A percentile compares a stretch with the other conserved stretches of the same genome.
phyloP scores from a whole-genome alignment of 2,329 filamentous ascomycete genomes.

The Metarhizium sp. region DNA sequence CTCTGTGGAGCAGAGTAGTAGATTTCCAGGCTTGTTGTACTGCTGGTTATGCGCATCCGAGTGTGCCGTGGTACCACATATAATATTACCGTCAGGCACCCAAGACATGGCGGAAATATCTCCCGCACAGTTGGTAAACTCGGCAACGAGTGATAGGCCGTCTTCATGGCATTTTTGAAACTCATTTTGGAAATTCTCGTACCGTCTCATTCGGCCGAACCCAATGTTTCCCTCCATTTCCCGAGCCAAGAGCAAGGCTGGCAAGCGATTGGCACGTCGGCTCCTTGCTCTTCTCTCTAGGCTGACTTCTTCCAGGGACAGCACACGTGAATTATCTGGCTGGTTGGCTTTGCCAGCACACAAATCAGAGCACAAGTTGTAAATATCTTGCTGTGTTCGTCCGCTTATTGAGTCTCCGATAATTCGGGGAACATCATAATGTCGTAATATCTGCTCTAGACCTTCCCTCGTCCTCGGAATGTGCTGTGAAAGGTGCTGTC shows the following conservation, averaged over 20 bases:
- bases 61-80: constrained; percentile 55
- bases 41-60: constrained; percentile 55
- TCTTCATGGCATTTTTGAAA: constrained; percentile 41
- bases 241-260: constrained; percentile 36
- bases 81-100: constrained; percentile 42
- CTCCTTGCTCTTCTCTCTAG: constrained; percentile 7
- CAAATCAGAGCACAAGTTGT: constrained; percentile 23
- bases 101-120: constrained; percentile 51
- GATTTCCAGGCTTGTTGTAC: constrained; percentile 56
- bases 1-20: constrained; percentile 43
- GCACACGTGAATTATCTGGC: constrained; percentile 9
- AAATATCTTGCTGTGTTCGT: constrained; percentile 17
- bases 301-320: constrained; percentile 15
- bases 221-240: constrained; percentile 37
- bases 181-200: constrained; percentile 35
- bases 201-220: constrained; percentile 30
- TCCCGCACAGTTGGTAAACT: constrained; percentile 53
- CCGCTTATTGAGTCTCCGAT: constrained; percentile 13
- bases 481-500: constrained; percentile 6
- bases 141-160: constrained; percentile 35
- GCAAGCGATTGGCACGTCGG: constrained; percentile 17
- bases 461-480: constrained; percentile 11
- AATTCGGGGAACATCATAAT: constrained; percentile 15
- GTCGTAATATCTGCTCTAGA: constrained; percentile 11
- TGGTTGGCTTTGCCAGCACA: constrained; percentile 11